phyloP scores from a whole-genome alignment of 2,329 filamentous ascomycete genomes.

The Huntiella savannae region DNA sequence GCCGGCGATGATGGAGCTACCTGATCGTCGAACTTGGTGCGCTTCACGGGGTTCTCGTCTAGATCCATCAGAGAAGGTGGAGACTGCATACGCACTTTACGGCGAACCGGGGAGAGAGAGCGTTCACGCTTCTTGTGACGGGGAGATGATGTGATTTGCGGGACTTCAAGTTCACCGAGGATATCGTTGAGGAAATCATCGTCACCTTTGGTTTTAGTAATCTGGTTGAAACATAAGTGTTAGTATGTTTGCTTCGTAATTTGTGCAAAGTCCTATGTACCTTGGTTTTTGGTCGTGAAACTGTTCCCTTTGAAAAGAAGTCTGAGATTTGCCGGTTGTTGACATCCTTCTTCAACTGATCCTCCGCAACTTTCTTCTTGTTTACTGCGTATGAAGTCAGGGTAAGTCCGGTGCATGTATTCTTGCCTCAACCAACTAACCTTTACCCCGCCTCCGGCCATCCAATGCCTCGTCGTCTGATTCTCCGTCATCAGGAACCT shows the following conservation, averaged over 20 bases:
- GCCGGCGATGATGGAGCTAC: slow-evolving; percentile 25
- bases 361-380: slow-evolving; percentile 76
- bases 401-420: not conserved
- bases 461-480: slow-evolving; percentile 35
- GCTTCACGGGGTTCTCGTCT: slow-evolving; percentile 35
- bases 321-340: slow-evolving; percentile 85
- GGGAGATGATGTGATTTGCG: slow-evolving; percentile 26
- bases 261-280: slow-evolving; percentile 25
- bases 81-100: slow-evolving; percentile 63
- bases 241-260: not conserved
- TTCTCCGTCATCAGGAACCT: slow-evolving; percentile 48
- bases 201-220: slow-evolving; percentile 66
- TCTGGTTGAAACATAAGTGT: slow-evolving; percentile 24
- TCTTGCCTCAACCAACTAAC: not conserved
- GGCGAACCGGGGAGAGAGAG: slow-evolving; percentile 45
- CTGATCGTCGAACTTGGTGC: slow-evolving; percentile 30
- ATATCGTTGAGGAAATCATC: slow-evolving; percentile 72
- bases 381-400: slow-evolving; percentile 25
- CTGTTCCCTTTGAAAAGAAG: slow-evolving; percentile 69
- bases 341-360: slow-evolving; percentile 66
- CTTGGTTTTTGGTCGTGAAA: slow-evolving; percentile 57
- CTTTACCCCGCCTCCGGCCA: slow-evolving; percentile 28
- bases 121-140: slow-evolving; percentile 44
- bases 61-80: slow-evolving; percentile 33
- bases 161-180: slow-evolving; percentile 65